Evolutionary conservation across 2,329 filamentous ascomycete genomes (phyloP).

Genomic region (Microdochium bolleyi): DNA sequence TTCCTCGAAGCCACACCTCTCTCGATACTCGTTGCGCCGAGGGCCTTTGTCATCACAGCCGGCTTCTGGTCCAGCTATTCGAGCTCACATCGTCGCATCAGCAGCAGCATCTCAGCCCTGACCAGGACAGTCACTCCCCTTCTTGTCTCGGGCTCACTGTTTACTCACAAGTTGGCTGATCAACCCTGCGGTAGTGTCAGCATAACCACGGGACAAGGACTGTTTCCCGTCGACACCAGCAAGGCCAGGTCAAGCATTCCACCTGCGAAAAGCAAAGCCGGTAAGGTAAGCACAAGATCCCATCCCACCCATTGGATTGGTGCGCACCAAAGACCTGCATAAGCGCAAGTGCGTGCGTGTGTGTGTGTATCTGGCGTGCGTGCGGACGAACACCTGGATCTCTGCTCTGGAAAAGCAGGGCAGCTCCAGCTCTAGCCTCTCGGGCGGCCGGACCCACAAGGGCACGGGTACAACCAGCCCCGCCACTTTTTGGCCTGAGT

Average conservation of each 20-base stretch:
- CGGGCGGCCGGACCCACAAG: too few species aligned
- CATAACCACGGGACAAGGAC: neutral
- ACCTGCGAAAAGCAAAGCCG: too few species aligned
- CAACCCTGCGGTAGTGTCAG: neutral
- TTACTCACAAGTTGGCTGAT: neutral
- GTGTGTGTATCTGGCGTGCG: too few species aligned
- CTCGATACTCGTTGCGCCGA: neutral
- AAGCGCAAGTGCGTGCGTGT: too few species aligned
- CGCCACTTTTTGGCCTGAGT: neutral
- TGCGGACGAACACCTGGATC: too few species aligned
- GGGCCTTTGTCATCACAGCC: neutral
- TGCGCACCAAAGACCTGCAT: too few species aligned
- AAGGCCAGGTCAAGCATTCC: neutral
- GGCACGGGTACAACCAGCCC: neutral
- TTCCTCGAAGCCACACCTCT: too few species aligned
- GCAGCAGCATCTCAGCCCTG: neutral
- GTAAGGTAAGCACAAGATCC: too few species aligned
- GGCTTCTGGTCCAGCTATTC: neutral
- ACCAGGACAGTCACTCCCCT: neutral
- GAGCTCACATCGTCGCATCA: neutral
- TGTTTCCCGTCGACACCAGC: neutral
- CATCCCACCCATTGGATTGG: too few species aligned
- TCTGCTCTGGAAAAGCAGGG: too few species aligned
- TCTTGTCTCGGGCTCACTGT: neutral
- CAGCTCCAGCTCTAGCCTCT: too few species aligned